These are phyloP conservation scores for Candida verbasci DNA, from an alignment of 805 yeast species.

Conservation along the genomic window DNA sequence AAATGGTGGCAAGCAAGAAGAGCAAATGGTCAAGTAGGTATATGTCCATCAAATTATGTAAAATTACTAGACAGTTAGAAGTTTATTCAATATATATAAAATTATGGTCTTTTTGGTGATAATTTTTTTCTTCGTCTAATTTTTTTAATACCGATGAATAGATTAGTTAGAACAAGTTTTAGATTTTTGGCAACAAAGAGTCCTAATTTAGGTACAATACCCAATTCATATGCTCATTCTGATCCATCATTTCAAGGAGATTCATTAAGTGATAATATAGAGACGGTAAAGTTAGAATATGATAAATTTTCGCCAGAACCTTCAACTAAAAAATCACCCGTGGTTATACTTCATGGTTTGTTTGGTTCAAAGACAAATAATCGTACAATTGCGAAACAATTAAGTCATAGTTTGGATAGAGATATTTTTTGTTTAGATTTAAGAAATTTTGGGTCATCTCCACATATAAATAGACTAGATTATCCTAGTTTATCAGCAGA, in stretches of 20 bases:
- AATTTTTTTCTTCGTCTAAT: background rate
- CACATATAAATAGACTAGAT: constrained; percentile 66
- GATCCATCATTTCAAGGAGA: constrained; percentile 24
- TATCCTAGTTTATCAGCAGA: constrained; percentile 83
- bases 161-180: background rate
- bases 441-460: constrained; percentile 91
- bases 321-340: constrained; percentile 44
- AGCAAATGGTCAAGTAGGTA: constrained; percentile 88
- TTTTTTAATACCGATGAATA: no score
- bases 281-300: constrained; percentile 51
- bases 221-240: constrained; percentile 6
- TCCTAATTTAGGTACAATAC: constrained; percentile 5
- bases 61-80: constrained; percentile 50
- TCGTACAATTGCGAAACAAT: constrained; percentile 65
- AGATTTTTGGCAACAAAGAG: constrained; percentile 1
- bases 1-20: constrained; percentile 98
- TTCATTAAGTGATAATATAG: constrained; percentile 32
- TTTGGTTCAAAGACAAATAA: constrained; percentile 85
- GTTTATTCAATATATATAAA: background rate
- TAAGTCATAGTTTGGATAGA: constrained; percentile 44
- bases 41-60: constrained; percentile 93
- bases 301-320: constrained; percentile 42
- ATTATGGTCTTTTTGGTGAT: background rate
- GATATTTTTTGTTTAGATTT: constrained; percentile 71
- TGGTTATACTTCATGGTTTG: constrained; percentile 81